phyloP scores from a whole-genome alignment of 768 basidiomycete genomes.

The Tylopilus rubrobrunneus region DNA sequence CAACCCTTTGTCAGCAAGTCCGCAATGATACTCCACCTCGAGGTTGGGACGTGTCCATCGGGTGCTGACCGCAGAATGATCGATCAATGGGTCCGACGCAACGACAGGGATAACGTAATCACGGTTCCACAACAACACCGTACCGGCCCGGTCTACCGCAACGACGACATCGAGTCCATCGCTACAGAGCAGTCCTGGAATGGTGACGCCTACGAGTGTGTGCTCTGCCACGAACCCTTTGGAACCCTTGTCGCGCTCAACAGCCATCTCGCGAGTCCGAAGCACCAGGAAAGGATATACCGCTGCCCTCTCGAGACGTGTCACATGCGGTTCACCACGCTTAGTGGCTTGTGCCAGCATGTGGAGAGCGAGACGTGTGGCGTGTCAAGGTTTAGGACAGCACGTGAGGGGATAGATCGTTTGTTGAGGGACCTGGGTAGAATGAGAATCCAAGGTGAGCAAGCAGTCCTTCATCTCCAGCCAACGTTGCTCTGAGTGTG shows the following conservation, averaged over 20 bases:
- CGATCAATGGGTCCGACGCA: slow-evolving; percentile 33
- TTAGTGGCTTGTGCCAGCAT: slow-evolving; percentile 62
- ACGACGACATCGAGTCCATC: not conserved
- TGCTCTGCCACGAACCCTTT: slow-evolving; percentile 50
- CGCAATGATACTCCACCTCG: slow-evolving; percentile 60
- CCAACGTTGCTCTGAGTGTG: slow-evolving; percentile 5
- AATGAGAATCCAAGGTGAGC: slow-evolving; percentile 14
- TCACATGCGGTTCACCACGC: slow-evolving; percentile 38
- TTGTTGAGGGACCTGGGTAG: slow-evolving; percentile 22
- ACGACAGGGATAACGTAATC: slow-evolving; percentile 47
- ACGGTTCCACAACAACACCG: slow-evolving; percentile 50
- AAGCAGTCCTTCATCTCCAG: not conserved
- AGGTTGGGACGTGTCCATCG: slow-evolving; percentile 53
- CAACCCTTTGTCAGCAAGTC: slow-evolving; percentile 47
- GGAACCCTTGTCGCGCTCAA: slow-evolving; percentile 45
- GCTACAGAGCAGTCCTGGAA: slow-evolving; percentile 43
- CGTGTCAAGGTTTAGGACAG: slow-evolving; percentile 43
- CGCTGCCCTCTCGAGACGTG: slow-evolving; percentile 51
- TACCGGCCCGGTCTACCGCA: slow-evolving; percentile 29
- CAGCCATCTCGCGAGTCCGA: slow-evolving; percentile 60
- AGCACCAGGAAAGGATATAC: slow-evolving; percentile 49
- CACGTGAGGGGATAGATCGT: slow-evolving; percentile 37
- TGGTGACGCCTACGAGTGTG: slow-evolving; percentile 53
- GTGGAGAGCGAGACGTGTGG: slow-evolving; percentile 63
- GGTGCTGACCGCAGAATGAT: slow-evolving; percentile 40